Base-by-base conservation (phyloP, 176 grass and related monocot species). In the Avena sativa region DNA sequence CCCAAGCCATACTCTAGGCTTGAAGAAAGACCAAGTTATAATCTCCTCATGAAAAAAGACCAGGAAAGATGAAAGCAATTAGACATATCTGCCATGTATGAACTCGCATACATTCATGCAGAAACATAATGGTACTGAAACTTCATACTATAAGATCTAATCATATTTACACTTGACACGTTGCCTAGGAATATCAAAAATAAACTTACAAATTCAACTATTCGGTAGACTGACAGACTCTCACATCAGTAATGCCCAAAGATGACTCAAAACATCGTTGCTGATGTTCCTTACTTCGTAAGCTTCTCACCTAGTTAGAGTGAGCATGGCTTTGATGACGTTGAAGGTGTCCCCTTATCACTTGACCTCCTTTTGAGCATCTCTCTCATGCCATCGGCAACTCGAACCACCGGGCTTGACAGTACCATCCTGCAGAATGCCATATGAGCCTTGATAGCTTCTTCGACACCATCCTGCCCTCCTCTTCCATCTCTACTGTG, bases 341-440 rank as follows among this genome's bases (percentile, higher is more conserved):
- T 40, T 74, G 82, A 34, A 51, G 74, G 15, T 26, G 12, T 87
- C 40, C 46, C 46, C 79, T 83, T 74, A 15, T 84, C 88, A 16
- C 69, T 70, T 70, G 88, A 87, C 55, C 84, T 87, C 76, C 86
- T 92, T 12, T 80, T 79, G 44, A 95, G 93, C 88, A 95, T 85
- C 86, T 95, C 91, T 77, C 82, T 91, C 91, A 95, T 89, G 63
- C 88, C 91, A 85, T 95, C 89, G 0, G 91, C 89, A 13, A 95
- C 91, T 65, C 71, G 17, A 19, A 91, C 80, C 9, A 65, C 93
- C 0, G 89, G 93, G 86, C 87, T 91, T 56, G 84, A 90, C 30
- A 88, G 30, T 14, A 79, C 44, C 79, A 67, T 81, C 80, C 86
- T 90, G 89, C 93, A 95, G 74, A 95, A 91, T 65, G 72, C 73